Conservation (phyloP, 2,329 filamentous ascomycete species). For the Talaromyces rugulosus region DNA sequence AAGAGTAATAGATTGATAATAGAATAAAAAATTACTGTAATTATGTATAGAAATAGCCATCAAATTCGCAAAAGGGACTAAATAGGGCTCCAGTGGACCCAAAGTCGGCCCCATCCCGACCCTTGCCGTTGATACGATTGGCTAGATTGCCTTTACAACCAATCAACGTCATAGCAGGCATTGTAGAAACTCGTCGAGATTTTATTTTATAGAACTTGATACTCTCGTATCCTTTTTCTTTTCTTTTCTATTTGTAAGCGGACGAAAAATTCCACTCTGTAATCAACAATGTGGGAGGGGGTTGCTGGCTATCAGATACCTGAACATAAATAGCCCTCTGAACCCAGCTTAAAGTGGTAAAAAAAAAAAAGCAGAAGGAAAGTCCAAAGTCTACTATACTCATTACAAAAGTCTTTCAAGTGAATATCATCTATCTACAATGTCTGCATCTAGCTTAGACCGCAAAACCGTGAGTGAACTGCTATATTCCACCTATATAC, state of each 20-base stretch:
- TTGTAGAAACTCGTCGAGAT: not conserved
- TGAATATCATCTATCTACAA: not conserved
- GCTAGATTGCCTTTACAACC: not conserved
- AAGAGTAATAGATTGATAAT: no score
- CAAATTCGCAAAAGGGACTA: no score
- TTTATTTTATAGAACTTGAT: not conserved
- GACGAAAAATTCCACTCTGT: slow-evolving; percentile 5
- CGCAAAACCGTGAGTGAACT: slow-evolving; percentile 3
- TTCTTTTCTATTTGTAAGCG: slow-evolving; percentile 6
- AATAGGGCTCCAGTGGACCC: no score
- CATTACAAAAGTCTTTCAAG: not conserved
- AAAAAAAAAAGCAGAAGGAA: not conserved
- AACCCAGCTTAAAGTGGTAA: not conserved
- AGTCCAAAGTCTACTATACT: not conserved
- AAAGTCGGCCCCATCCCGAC: not conserved
- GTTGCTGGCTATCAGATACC: not conserved
- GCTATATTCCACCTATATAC: not conserved
- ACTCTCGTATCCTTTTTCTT: not conserved
- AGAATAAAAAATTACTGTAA: no score
- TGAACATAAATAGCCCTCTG: slow-evolving; percentile 3
- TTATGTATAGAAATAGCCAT: no score
- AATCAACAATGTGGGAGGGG: not conserved
- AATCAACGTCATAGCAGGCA: not conserved
- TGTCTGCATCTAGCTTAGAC: not conserved
- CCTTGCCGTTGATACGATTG: not conserved